Evolutionary conservation across 768 basidiomycete genomes (phyloP), one percentile per base, ranked within the genome.

Genomic region (Pleurotus platypus): DNA sequence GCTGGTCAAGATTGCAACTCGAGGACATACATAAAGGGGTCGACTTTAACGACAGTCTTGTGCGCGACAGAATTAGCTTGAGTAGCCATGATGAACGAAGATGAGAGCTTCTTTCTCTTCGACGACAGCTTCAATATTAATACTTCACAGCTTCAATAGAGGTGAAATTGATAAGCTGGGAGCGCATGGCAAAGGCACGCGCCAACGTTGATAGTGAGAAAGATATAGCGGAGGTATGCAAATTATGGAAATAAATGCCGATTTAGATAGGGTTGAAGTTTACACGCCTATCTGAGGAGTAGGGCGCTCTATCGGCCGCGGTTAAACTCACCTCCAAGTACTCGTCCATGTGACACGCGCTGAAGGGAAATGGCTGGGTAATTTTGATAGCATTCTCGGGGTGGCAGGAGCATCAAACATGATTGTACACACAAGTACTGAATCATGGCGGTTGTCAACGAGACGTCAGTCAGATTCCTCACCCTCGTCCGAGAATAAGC

Each of bases 1-100:
- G 15, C n/a, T 46, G 27, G 26, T 9, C n/a, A 39, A 26, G 26
- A 13, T 47, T 45, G 13, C 47, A 38, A 16, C 27, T 58, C 27
- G 12, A 30, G 13, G 42, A 63, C 83, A 74, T 62, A 88, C 85
- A 83, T 63, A 64, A 88, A 87, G 1, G 88, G 87, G 65, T 90
- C 86, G 50, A 88, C 78, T 69, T 80, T 67, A 56, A 89, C 75
- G 37, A 87, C 60, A 22, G 81, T 86, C 8, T 82, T 83, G 63
- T 85, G 78, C 6, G 82, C 67, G 15, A 81, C 73, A 50, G 84
- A 86, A 66, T 87, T 87, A 45, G 78, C 81, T 64, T 69, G 68
- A 40, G 84, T 87, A 15, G 85, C 85, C 82, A 86, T 86, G 30
- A 46, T 45, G 35, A 50, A 38, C 42, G 30, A 27, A 26, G 46